Evolutionary conservation across 2,329 filamentous ascomycete genomes (phyloP).

Genomic region (Verticillium zaregamsianum): DNA sequence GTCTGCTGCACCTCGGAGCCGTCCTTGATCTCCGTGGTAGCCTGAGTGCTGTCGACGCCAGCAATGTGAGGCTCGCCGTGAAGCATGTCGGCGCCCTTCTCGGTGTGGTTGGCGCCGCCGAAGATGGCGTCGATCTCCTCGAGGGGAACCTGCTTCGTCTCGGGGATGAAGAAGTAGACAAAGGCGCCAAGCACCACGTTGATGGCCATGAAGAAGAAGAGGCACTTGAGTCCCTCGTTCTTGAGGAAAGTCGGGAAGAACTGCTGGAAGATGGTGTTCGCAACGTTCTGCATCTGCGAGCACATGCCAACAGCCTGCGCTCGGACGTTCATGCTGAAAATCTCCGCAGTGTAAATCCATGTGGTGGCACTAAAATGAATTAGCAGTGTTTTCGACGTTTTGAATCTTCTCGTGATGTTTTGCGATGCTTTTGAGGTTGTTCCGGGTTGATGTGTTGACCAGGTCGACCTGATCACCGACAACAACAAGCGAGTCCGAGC

Average conservation of each 20-base stretch:
- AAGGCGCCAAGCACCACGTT: slow-evolving; percentile 45
- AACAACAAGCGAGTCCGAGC: too few species aligned
- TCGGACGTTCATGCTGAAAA: slow-evolving; percentile 70
- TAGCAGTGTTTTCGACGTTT: not conserved
- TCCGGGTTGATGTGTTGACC: too few species aligned
- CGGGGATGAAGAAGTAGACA: slow-evolving; percentile 47
- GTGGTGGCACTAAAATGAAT: slow-evolving; percentile 23
- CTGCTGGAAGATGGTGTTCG: slow-evolving; percentile 64
- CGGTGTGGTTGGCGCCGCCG: slow-evolving; percentile 51
- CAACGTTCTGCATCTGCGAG: slow-evolving; percentile 57
- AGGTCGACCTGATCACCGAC: too few species aligned
- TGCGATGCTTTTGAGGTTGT: too few species aligned
- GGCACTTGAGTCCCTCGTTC: slow-evolving; percentile 42
- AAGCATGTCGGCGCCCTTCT: slow-evolving; percentile 46
- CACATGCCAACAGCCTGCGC: slow-evolving; percentile 67
- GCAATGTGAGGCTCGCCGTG: slow-evolving; percentile 9
- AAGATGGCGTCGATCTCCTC: slow-evolving; percentile 55
- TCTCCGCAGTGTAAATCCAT: slow-evolving; percentile 68
- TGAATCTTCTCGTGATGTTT: too few species aligned
- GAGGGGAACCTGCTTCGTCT: slow-evolving; percentile 45
- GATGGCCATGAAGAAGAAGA: slow-evolving; percentile 33
- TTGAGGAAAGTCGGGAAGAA: slow-evolving; percentile 66
- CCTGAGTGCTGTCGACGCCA: slow-evolving; percentile 6
- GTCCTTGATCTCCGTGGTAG: slow-evolving; percentile 8
- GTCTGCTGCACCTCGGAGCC: slow-evolving; percentile 1